phyloP scores from a whole-genome alignment of 768 basidiomycete genomes.

The Fomitopsis pulvina region DNA sequence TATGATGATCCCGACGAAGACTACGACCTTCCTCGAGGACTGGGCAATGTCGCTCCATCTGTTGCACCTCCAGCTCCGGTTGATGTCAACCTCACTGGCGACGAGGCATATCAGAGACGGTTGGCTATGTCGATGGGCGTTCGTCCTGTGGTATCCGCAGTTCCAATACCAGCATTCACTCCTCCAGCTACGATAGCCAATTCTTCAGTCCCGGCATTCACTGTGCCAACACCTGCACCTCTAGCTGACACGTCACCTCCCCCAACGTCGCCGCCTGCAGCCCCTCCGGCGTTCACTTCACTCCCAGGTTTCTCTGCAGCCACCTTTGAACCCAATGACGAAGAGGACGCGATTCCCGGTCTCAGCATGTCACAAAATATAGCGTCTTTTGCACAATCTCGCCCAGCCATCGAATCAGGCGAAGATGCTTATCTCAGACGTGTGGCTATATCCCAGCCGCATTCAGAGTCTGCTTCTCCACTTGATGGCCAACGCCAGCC shows the following conservation, averaged over 20 bases:
- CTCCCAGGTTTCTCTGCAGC: neutral
- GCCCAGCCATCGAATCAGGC: slow-evolving; percentile 34
- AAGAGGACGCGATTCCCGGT: slow-evolving; percentile 12
- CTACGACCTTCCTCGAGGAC: slow-evolving; percentile 32
- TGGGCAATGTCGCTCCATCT: slow-evolving; percentile 16
- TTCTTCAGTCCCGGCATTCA: neutral
- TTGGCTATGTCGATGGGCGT: slow-evolving; percentile 54
- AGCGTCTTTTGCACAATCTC: slow-evolving; percentile 1
- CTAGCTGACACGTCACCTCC: neutral
- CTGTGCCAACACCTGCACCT: no score
- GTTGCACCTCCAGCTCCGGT: slow-evolving; percentile 30
- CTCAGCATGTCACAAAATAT: slow-evolving; percentile 6
- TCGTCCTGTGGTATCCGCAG: slow-evolving; percentile 1
- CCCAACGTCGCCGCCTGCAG: neutral
- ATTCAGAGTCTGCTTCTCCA: slow-evolving; percentile 19
- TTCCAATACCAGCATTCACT: neutral
- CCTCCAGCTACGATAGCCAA: neutral
- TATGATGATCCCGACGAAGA: slow-evolving; percentile 46
- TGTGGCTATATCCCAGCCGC: slow-evolving; percentile 46
- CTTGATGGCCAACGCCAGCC: slow-evolving; percentile 34
- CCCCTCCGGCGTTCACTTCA: slow-evolving; percentile 5
- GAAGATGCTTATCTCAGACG: slow-evolving; percentile 67
- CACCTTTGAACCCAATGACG: slow-evolving; percentile 5
- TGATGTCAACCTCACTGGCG: slow-evolving; percentile 53
- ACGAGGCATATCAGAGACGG: slow-evolving; percentile 73